Percentiles rank a stretch among this genome's conserved stretches.
Evolutionary conservation across 2,329 filamentous ascomycete species (phyloP).

Genomic region (Boeremia exigua): DNA sequence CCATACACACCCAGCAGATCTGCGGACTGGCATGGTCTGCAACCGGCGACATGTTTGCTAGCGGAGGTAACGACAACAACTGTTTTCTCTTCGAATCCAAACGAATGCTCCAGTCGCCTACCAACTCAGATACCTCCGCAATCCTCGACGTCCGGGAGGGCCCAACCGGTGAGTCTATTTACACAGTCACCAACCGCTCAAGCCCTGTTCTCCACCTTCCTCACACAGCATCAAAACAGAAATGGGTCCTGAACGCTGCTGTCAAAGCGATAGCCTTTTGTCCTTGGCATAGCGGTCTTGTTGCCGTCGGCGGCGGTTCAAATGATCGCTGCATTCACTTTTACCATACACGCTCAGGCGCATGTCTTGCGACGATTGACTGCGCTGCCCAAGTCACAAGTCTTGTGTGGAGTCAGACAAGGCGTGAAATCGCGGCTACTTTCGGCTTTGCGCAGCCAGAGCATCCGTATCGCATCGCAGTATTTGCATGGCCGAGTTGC

Average conservation of each 20-base stretch:
- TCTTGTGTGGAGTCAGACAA: constrained; percentile 85
- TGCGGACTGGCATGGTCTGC: constrained; percentile 90
- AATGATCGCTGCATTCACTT: constrained; percentile 97
- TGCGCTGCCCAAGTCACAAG: constrained; percentile 93
- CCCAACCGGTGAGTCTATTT: constrained; percentile 40
- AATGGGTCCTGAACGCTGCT: constrained; percentile 81
- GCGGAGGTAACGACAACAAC: constrained; percentile 90
- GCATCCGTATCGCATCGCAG: constrained; percentile 85
- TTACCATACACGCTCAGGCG: constrained; percentile 84
- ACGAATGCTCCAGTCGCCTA: constrained; percentile 56
- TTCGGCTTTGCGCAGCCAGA: constrained; percentile 94
- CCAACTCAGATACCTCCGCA: constrained; percentile 15
- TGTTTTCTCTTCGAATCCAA: constrained; percentile 80
- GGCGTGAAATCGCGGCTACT: constrained; percentile 87
- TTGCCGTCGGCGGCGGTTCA: constrained; percentile 91
- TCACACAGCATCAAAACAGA: constrained; percentile 68
- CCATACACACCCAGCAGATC: constrained; percentile 84
- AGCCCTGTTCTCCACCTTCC: constrained; percentile 54
- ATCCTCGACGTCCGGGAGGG: constrained; percentile 35
- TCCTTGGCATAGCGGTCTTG: constrained; percentile 84
- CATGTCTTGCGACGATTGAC: constrained; percentile 85
- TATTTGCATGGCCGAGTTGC: constrained; percentile 95
- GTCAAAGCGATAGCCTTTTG: constrained; percentile 98
- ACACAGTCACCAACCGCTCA: constrained; percentile 42
- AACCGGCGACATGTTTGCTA: constrained; percentile 78